Evolutionary conservation across 2,329 filamentous ascomycete genomes (phyloP), one percentile per base, ranked within the genome.

Genomic region (Diaporthe nobilis): DNA sequence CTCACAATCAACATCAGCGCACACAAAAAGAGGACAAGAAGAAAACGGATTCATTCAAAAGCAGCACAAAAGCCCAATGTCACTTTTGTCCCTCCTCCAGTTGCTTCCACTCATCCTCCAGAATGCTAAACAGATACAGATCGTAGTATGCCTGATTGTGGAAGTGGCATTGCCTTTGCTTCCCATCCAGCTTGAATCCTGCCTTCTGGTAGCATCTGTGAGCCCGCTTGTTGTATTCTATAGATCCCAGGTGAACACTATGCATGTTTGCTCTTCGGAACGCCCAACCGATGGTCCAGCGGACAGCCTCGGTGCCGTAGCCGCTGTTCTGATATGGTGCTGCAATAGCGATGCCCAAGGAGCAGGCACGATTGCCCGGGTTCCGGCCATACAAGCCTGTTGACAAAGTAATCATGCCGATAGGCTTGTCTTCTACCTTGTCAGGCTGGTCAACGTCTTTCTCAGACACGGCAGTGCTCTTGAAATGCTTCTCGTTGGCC

Each of bases 261-360:
- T 87, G 85, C 81, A 86, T 73, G 10, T 83, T 83, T 10, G 80
- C 83, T 10, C 79, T 77, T 28, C 79, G 74, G 77, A 87, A 87
- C 1, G 82, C 85, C 80, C 83, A 86, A 28, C 84, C 79, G 13
- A 86, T 61, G 3, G 76, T 81, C 85, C 85, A 87, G 10, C 77
- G 70, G 37, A 86, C 85, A 4, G 85, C 83, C 75, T 87, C 85
- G 34, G 76, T 77, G 15, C 85, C 86, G 76, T 86, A 86, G 0
- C 85, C 85, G n/a, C 81, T 76, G 12, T 81, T 79, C 57, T 85
- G 85, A 75, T 82, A 84, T 7, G 70, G 58, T 0, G 80, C 79
- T 1, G 82, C 72, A 60, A 87, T 81, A 37, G 47, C 37, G 25
- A 77, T 76, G 22, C 71, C 73, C 8, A 77, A 31, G 5, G 79